Percentiles rank a stretch among this genome's conserved stretches.
These are phyloP conservation scores for Sordariomycetes sp. DNA, from an alignment of 2,329 filamentous ascomycete species.

Conservation along the genomic window DNA sequence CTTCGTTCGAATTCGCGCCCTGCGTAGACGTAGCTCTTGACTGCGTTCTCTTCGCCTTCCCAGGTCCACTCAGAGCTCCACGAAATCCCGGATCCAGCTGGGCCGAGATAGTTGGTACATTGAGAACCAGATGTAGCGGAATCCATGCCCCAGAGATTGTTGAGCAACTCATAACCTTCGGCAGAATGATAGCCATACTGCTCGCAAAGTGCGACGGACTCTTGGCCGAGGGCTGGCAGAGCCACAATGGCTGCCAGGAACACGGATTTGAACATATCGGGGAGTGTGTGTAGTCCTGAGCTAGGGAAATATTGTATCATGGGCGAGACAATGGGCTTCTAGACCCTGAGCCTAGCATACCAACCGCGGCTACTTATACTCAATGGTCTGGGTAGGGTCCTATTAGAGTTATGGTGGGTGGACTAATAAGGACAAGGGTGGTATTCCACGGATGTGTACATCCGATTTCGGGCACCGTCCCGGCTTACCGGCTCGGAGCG, in stretches of 20 bases:
- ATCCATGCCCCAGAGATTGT: slow-evolving; percentile 31
- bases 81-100: slow-evolving; percentile 18
- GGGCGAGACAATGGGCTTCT: background rate
- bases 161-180: slow-evolving; percentile 22
- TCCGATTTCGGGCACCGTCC: background rate
- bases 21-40: slow-evolving; percentile 33
- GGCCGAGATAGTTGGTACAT: slow-evolving; percentile 27
- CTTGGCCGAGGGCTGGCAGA: background rate
- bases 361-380: background rate
- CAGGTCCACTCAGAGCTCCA: slow-evolving; percentile 31
- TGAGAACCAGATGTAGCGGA: slow-evolving; percentile 22
- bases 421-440: too few species aligned
- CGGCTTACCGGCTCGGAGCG: background rate
- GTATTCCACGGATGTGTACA: too few species aligned
- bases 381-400: background rate
- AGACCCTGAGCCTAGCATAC: background rate
- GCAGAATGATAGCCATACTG: slow-evolving; percentile 18
- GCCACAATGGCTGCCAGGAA: background rate
- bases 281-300: background rate
- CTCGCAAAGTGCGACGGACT: slow-evolving; percentile 7
- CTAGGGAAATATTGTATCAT: background rate
- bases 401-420: too few species aligned
- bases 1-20: slow-evolving; percentile 20
- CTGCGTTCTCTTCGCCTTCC: slow-evolving; percentile 22
- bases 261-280: background rate